Evolutionary conservation across 768 basidiomycete genomes (phyloP).

Genomic region (Mycena belliarum): DNA sequence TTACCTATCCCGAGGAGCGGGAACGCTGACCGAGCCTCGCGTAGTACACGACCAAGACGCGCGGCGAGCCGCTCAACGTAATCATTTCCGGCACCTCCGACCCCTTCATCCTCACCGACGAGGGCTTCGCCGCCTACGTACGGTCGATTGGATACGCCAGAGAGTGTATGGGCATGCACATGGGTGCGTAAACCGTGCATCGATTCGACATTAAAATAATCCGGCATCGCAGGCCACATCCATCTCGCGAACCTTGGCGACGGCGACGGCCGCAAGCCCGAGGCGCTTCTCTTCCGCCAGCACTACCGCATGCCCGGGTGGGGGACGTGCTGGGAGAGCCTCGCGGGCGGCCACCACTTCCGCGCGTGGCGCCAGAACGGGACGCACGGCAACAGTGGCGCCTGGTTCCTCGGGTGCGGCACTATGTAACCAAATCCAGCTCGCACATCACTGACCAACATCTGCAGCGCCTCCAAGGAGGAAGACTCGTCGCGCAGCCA

Average conservation of each 20-base stretch:
- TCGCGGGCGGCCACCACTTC: slow-evolving; percentile 87
- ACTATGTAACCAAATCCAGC: too few relatives aligned
- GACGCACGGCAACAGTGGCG: slow-evolving; percentile 64
- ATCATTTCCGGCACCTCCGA: slow-evolving; percentile 81
- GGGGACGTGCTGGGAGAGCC: slow-evolving; percentile 89
- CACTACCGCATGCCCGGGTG: slow-evolving; percentile 72
- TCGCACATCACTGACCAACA: too few relatives aligned
- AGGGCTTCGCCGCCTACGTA: slow-evolving; percentile 64
- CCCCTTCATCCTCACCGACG: slow-evolving; percentile 75
- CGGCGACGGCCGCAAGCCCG: slow-evolving; percentile 67
- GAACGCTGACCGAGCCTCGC: background rate
- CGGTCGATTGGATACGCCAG: slow-evolving; percentile 82
- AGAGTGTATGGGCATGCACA: slow-evolving; percentile 72
- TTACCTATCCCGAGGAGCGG: background rate
- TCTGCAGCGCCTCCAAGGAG: slow-evolving; percentile 70
- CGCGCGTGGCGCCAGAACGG: slow-evolving; percentile 91
- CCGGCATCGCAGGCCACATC: slow-evolving; percentile 48
- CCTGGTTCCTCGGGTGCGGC: slow-evolving; percentile 92
- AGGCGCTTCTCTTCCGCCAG: slow-evolving; percentile 76
- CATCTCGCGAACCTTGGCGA: slow-evolving; percentile 86
- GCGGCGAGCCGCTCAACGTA: slow-evolving; percentile 83
- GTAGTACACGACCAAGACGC: slow-evolving; percentile 63
- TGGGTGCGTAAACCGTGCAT: slow-evolving; percentile 2
- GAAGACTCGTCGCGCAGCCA: slow-evolving; percentile 67
- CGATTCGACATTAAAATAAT: background rate